Evolutionary conservation across 495 filamentous ascomycete genomes (phyloP).

Genomic region (Cercophora scortea): DNA sequence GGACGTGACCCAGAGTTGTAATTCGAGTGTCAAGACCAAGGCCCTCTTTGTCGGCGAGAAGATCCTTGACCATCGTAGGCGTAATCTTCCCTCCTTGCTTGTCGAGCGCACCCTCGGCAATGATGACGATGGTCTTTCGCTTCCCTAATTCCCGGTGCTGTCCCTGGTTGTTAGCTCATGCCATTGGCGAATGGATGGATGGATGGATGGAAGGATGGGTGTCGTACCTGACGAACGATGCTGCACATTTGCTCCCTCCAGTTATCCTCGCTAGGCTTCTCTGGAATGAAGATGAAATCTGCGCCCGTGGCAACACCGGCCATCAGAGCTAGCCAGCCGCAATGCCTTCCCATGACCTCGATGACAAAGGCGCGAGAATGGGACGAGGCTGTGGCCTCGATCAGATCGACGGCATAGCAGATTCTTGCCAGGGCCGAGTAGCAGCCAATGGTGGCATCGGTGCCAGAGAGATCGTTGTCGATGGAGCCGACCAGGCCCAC

Average conservation of each 20-base stretch:
- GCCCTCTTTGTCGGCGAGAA: conserved; percentile 64
- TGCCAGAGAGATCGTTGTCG: conserved; percentile 96
- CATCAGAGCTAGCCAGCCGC: conserved; percentile 97
- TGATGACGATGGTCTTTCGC: conserved; percentile 95
- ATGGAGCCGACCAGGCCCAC: conserved; percentile 95
- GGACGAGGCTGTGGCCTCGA: conserved; percentile 94
- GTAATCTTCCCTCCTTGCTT: conserved; percentile 76
- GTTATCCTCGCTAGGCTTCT: conserved; percentile 79
- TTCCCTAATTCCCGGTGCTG: conserved; percentile 89
- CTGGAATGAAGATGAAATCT: conserved; percentile 94
- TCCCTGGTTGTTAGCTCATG: conserved; percentile 1
- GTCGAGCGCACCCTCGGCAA: conserved; percentile 93
- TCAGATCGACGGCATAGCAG: conserved; percentile 90
- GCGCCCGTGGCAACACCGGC: conserved; percentile 91
- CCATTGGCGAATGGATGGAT: background rate
- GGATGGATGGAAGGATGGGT: background rate
- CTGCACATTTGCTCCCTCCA: conserved; percentile 89
- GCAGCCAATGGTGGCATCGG: conserved; percentile 95
- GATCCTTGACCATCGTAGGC: conserved; percentile 70
- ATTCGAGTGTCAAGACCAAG: conserved; percentile 84
- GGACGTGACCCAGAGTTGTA: conserved; percentile 93
- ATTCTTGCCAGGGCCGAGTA: conserved; percentile 89
- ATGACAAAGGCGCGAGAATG: conserved; percentile 97
- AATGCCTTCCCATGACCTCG: conserved; percentile 99
- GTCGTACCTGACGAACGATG: conserved; percentile 65